phyloP scores from a whole-genome alignment of 768 basidiomycete species.

The Tephrocybe sp. region DNA sequence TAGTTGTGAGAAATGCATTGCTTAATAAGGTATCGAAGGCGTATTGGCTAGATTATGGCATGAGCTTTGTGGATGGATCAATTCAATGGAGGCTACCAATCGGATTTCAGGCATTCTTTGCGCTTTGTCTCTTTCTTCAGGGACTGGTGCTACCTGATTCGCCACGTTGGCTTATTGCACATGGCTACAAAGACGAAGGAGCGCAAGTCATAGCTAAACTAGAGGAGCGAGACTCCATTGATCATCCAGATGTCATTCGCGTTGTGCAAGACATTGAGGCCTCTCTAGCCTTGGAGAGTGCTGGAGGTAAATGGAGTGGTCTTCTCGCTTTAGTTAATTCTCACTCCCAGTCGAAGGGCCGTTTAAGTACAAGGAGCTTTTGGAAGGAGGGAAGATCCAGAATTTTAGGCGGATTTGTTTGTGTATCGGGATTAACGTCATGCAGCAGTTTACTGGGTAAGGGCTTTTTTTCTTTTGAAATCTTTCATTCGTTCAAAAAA shows the following conservation, averaged over 20 bases:
- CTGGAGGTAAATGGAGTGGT: conserved; percentile 24
- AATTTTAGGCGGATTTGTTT: conserved; percentile 36
- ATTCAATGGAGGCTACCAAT: conserved; percentile 25
- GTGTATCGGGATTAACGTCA: conserved; percentile 35
- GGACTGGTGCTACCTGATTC: conserved; percentile 33
- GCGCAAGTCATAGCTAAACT: conserved; percentile 31
- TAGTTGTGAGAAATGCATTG: not conserved
- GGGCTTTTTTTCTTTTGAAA: not conserved
- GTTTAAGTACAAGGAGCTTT: conserved; percentile 31
- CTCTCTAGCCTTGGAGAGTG: conserved; percentile 33
- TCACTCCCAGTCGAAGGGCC: conserved; percentile 21
- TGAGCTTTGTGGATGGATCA: conserved; percentile 32
- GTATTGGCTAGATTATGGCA: conserved; percentile 39
- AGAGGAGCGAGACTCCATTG: conserved; percentile 26
- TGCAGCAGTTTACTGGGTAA: conserved; percentile 44
- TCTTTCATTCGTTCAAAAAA: not conserved
- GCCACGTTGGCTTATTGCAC: conserved; percentile 38
- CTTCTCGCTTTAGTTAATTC: not conserved
- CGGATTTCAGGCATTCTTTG: conserved; percentile 38
- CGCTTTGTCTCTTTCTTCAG: conserved; percentile 33
- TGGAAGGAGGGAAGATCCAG: conserved; percentile 33
- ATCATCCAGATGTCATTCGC: conserved; percentile 31
- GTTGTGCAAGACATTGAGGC: conserved; percentile 34
- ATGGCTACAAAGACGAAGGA: conserved; percentile 32
- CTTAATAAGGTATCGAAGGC: conserved; percentile 20